A percentile compares a stretch with the other conserved stretches of the same genome.
These are phyloP conservation scores for Umbelopsis ramanniana DNA, from an alignment of 192 early-diverging fungal genomes.

Conservation along the genomic window DNA sequence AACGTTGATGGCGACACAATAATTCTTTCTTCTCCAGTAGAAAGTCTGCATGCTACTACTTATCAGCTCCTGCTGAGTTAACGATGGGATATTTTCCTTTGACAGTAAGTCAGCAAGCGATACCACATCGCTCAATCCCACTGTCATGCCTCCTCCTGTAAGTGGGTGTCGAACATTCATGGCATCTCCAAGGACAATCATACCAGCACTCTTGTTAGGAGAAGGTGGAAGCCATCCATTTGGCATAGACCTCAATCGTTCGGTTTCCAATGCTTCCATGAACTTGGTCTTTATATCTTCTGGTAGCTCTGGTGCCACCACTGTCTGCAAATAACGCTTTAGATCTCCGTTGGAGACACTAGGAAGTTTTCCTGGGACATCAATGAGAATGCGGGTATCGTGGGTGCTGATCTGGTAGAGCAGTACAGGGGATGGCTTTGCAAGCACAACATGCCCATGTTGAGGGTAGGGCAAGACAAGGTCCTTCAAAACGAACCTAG, in stretches of 20 bases:
- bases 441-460: constrained; percentile 93
- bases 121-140: constrained; percentile 92
- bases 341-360: constrained; percentile 65
- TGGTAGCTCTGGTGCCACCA: constrained; percentile 75
- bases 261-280: constrained; percentile 67
- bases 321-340: constrained; percentile 62
- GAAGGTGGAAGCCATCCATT: constrained; percentile 90
- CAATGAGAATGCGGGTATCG: constrained; percentile 89
- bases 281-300: constrained; percentile 63
- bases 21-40: constrained; percentile 80
- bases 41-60: constrained; percentile 60
- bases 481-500: constrained; percentile 68
- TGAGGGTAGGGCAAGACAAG: constrained; percentile 77
- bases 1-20: constrained; percentile 83
- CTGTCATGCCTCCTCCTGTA: constrained; percentile 97
- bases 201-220: constrained; percentile 69
- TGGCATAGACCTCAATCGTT: constrained; percentile 84
- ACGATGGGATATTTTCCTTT: constrained; percentile 47
- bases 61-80: constrained; percentile 52
- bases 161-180: constrained; percentile 96
- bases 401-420: constrained; percentile 89
- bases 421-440: constrained; percentile 82
- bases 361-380: constrained; percentile 91
- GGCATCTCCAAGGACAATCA: constrained; percentile 91
- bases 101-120: constrained; percentile 66